Evolutionary conservation across 2,329 filamentous ascomycete species (phyloP).

Genomic region (Acrocalymma vagum): DNA sequence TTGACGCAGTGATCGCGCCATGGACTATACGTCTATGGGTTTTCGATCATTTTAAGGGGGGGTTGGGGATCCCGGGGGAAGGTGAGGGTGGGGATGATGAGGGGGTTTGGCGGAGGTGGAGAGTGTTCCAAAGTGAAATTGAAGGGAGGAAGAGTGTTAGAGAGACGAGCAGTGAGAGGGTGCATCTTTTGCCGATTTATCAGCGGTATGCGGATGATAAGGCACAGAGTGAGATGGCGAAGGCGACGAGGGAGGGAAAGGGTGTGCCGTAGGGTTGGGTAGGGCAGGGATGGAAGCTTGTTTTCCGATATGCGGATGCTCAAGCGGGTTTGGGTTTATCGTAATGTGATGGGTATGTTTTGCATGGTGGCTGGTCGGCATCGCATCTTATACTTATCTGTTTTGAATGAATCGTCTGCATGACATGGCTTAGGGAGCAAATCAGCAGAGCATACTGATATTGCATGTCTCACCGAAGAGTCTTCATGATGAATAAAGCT

Average conservation of each 20-base stretch:
- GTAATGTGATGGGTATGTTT: no score
- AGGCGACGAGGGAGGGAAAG: constrained; percentile 64
- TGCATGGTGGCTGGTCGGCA: no score
- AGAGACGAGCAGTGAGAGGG: constrained; percentile 73
- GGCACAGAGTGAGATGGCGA: constrained; percentile 58
- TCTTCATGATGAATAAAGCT: no score
- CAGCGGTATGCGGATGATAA: constrained; percentile 57
- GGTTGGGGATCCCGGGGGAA: constrained; percentile 58
- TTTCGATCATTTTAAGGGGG: constrained; percentile 77
- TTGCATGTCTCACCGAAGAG: no score
- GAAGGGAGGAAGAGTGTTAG: constrained; percentile 68
- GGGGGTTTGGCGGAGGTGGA: constrained; percentile 70
- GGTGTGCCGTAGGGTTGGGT: no score
- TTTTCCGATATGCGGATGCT: no score
- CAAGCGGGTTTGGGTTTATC: no score
- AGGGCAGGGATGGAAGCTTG: no score
- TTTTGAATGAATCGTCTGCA: no score
- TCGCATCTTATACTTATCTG: no score
- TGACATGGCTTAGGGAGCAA: no score
- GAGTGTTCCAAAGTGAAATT: constrained; percentile 69
- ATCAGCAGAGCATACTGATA: no score
- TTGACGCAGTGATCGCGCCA: constrained; percentile 76
- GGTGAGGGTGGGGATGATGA: constrained; percentile 63
- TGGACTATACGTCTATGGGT: constrained; percentile 78
- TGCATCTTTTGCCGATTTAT: constrained; percentile 75